These are phyloP conservation scores for Aspergillus costaricaensis DNA, from an alignment of 2,329 filamentous ascomycete species.

Conservation along the genomic window DNA sequence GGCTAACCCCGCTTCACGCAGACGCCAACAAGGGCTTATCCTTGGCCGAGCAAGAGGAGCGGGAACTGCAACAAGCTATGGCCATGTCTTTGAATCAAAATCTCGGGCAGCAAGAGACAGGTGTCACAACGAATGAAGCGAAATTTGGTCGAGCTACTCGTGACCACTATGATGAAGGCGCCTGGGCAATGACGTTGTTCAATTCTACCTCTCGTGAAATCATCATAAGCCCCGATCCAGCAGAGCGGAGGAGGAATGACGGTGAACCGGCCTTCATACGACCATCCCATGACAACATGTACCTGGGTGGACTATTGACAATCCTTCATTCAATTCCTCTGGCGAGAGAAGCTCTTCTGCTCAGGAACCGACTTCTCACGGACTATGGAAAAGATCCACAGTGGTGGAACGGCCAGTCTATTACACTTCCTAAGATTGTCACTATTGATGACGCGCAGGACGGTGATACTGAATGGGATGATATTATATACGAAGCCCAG, in stretches of 20 bases:
- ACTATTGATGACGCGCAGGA: conserved; percentile 41
- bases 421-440: conserved; percentile 54
- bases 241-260: conserved; percentile 50
- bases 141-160: conserved; percentile 59
- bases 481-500: conserved; percentile 60
- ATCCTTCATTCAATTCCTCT: conserved; percentile 64
- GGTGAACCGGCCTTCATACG: conserved; percentile 61
- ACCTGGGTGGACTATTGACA: conserved; percentile 60
- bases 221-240: conserved; percentile 55
- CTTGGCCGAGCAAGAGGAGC: conserved; percentile 47
- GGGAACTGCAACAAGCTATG: conserved; percentile 49
- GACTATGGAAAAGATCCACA: conserved; percentile 59
- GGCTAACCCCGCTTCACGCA: conserved; percentile 25
- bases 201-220: conserved; percentile 53
- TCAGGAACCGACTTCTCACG: conserved; percentile 46
- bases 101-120: conserved; percentile 56
- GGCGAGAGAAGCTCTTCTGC: conserved; percentile 58
- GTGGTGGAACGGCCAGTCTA: conserved; percentile 64
- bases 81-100: conserved; percentile 48
- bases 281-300: conserved; percentile 54
- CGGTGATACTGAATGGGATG: conserved; percentile 41
- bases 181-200: conserved; percentile 59
- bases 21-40: conserved; percentile 36
- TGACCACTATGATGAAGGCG: conserved; percentile 54
- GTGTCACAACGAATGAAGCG: conserved; percentile 47